Percentiles rank a stretch among this genome's conserved stretches.
These are phyloP conservation scores for Trametes cubensis DNA, from an alignment of 768 basidiomycete species.

Conservation along the genomic window DNA sequence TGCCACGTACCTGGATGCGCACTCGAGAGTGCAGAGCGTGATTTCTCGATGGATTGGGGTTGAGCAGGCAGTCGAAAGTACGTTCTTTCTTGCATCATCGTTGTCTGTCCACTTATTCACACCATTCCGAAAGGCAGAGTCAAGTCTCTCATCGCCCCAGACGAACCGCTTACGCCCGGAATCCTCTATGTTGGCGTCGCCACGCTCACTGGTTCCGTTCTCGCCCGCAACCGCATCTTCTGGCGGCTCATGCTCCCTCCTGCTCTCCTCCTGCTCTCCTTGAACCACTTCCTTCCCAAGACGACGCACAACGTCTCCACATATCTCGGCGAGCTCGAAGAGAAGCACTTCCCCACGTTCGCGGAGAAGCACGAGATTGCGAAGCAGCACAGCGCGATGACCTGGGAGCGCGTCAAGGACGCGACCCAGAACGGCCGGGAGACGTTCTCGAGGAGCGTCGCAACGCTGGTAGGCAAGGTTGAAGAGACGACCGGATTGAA, in stretches of 20 bases:
- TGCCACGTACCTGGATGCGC: slow-evolving; percentile 58
- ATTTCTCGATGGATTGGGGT: slow-evolving; percentile 84
- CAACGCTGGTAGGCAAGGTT: slow-evolving; percentile 48
- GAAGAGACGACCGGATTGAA: slow-evolving; percentile 77
- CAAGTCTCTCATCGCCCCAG: slow-evolving; percentile 76
- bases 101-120: not conserved
- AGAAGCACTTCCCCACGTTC: slow-evolving; percentile 64
- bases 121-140: slow-evolving; percentile 60
- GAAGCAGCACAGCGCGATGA: slow-evolving; percentile 61
- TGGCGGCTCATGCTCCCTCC: slow-evolving; percentile 79
- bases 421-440: slow-evolving; percentile 50
- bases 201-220: slow-evolving; percentile 83
- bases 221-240: slow-evolving; percentile 79
- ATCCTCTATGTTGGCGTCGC: slow-evolving; percentile 88
- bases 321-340: slow-evolving; percentile 73
- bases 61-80: slow-evolving; percentile 85
- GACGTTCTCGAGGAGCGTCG: slow-evolving; percentile 47
- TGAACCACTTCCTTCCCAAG: slow-evolving; percentile 85
- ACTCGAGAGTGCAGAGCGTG: slow-evolving; percentile 67
- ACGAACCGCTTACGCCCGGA: slow-evolving; percentile 88
- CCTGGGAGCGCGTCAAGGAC: slow-evolving; percentile 59
- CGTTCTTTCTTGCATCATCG: slow-evolving; percentile 35
- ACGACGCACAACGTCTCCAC: slow-evolving; percentile 68
- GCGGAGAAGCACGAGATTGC: slow-evolving; percentile 70
- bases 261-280: slow-evolving; percentile 64